Percentiles rank a stretch among this genome's conserved stretches.
phyloP scores from a whole-genome alignment of 164 flowering plant species.

The grape (Vitis vinifera) region ASM3070453v1 NC_081816.1:4324501-4325000 shows the following conservation, averaged over 20 bases:
- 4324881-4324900: background rate
- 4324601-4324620: constrained; percentile 55
- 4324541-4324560: constrained; percentile 39
- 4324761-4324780: constrained; percentile 49
- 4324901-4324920: background rate
- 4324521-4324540: constrained; percentile 25
- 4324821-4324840: constrained; percentile 40
- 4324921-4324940: background rate
- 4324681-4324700: constrained; percentile 36
- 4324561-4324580: constrained; percentile 64
- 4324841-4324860: constrained; percentile 15
- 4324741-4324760: constrained; percentile 62
- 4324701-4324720: constrained; percentile 50
- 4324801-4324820: constrained; percentile 36
- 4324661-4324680: constrained; percentile 63
- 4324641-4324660: constrained; percentile 65
- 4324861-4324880: constrained; percentile 6
- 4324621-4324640: constrained; percentile 62
- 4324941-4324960: background rate
- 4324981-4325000: background rate
- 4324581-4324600: constrained; percentile 38
- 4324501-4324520: constrained; percentile 43
- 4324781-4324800: constrained; percentile 51
- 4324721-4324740: constrained; percentile 33
- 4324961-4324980: background rate